Percentiles rank a stretch among this genome's conserved stretches.
phyloP scores from a whole-genome alignment of 805 yeast species.

The Grigorovia jiainica region DNA sequence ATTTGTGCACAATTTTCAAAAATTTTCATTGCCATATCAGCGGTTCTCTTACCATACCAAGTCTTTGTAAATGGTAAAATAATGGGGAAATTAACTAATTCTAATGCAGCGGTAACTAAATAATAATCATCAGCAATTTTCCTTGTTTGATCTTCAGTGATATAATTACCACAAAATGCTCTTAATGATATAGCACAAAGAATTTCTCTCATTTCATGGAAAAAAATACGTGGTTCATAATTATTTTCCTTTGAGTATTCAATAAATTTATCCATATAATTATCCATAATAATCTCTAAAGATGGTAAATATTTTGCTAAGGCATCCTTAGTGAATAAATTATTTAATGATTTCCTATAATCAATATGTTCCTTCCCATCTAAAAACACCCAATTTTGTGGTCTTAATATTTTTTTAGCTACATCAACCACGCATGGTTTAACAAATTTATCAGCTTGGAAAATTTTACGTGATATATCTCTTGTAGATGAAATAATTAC shows the following conservation, averaged over 20 bases:
- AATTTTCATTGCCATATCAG: slow-evolving; percentile 88
- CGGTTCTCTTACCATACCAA: slow-evolving; percentile 93
- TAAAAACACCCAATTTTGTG: slow-evolving; percentile 94
- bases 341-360: slow-evolving; percentile 84
- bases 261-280: slow-evolving; percentile 60
- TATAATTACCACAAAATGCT: slow-evolving; percentile 93
- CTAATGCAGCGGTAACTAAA: slow-evolving; percentile 89
- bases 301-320: slow-evolving; percentile 75
- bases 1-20: slow-evolving; percentile 81
- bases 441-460: slow-evolving; percentile 77
- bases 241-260: slow-evolving; percentile 45
- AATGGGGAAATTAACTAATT: slow-evolving; percentile 94
- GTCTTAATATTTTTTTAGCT: slow-evolving; percentile 86
- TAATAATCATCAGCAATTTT: slow-evolving; percentile 87
- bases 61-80: slow-evolving; percentile 93
- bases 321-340: slow-evolving; percentile 78
- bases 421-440: slow-evolving; percentile 98
- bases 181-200: slow-evolving; percentile 89
- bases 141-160: slow-evolving; percentile 83
- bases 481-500: slow-evolving; percentile 88
- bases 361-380: slow-evolving; percentile 95
- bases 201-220: slow-evolving; percentile 91
- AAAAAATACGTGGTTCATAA: slow-evolving; percentile 54
- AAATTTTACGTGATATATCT: slow-evolving; percentile 79
- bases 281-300: slow-evolving; percentile 77